Conservation (phyloP, 192 early-diverging fungal genomes). For the Coemansia sp. region DNA sequence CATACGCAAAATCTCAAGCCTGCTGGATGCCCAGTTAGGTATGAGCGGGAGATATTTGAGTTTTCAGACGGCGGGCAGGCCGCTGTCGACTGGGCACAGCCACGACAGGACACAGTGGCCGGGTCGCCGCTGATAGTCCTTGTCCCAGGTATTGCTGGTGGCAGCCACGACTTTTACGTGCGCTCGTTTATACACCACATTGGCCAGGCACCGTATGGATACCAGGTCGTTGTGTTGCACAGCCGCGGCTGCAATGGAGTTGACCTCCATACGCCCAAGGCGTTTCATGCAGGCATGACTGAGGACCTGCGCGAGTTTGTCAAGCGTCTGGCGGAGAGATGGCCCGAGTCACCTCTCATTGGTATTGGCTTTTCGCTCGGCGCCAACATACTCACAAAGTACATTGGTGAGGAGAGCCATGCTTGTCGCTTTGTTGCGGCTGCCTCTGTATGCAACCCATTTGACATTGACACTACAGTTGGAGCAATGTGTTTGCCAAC, state of each 20-base stretch:
- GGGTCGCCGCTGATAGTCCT: slow-evolving; percentile 31
- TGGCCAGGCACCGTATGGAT: slow-evolving; percentile 53
- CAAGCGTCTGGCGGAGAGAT: slow-evolving; percentile 29
- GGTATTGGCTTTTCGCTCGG: slow-evolving; percentile 90
- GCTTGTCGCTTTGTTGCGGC: slow-evolving; percentile 73
- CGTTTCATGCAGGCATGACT: slow-evolving; percentile 79
- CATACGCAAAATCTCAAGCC: slow-evolving; percentile 49
- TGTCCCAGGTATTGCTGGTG: slow-evolving; percentile 39
- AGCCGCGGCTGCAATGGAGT: slow-evolving; percentile 82
- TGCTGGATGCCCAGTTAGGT: slow-evolving; percentile 33
- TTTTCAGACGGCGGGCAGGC: slow-evolving; percentile 46
- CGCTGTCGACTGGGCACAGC: slow-evolving; percentile 43
- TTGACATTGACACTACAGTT: slow-evolving; percentile 63
- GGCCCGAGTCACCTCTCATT: slow-evolving; percentile 65
- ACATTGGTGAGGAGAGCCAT: slow-evolving; percentile 75
- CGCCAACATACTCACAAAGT: slow-evolving; percentile 90
- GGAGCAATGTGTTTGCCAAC: slow-evolving; percentile 52
- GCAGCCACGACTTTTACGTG: slow-evolving; percentile 43
- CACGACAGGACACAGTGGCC: background rate
- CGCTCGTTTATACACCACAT: slow-evolving; percentile 34
- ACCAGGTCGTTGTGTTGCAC: slow-evolving; percentile 80
- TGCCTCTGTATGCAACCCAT: slow-evolving; percentile 84
- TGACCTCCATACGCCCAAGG: slow-evolving; percentile 65
- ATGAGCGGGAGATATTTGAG: slow-evolving; percentile 43
- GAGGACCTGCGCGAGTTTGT: slow-evolving; percentile 64